phyloP scores from a whole-genome alignment of 202 grass and related monocot genomes.

The Panicum hallii region DNA sequence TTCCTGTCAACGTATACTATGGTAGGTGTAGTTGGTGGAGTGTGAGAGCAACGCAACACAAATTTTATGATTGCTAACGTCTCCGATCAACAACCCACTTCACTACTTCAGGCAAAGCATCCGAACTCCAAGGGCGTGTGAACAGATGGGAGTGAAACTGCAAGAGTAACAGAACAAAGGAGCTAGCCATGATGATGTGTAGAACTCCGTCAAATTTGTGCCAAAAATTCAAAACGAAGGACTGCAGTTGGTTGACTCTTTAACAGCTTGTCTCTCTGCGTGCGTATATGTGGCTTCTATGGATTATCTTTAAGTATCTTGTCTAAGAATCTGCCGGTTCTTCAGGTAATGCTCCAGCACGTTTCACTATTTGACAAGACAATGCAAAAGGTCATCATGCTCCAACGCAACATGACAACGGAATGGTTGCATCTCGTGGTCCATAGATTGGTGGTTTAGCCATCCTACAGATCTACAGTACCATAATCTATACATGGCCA shows the following conservation, averaged over 20 bases:
- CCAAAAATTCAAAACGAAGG: neutral
- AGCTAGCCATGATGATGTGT: neutral
- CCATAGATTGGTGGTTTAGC: neutral
- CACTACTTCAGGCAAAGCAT: neutral
- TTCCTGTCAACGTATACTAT: slow-evolving; percentile 11
- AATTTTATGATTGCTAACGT: slow-evolving; percentile 12
- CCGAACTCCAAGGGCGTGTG: neutral
- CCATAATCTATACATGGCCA: neutral
- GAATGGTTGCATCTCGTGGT: neutral
- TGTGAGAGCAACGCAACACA: neutral
- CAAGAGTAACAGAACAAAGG: neutral
- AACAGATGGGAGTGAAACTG: neutral
- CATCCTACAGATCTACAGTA: slow-evolving; percentile 1
- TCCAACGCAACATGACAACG: neutral
- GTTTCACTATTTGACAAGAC: neutral
- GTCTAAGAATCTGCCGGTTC: neutral
- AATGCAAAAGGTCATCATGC: neutral
- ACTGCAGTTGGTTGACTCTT: neutral
- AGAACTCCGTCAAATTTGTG: neutral
- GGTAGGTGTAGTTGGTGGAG: slow-evolving; percentile 20
- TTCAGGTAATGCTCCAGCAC: neutral
- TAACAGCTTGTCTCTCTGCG: neutral
- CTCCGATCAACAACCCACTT: neutral
- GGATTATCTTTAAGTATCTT: neutral
- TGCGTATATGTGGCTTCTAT: neutral